Evolutionary conservation across 192 early-diverging fungal species (phyloP).

Genomic region (Cladochytrium replicatum): DNA sequence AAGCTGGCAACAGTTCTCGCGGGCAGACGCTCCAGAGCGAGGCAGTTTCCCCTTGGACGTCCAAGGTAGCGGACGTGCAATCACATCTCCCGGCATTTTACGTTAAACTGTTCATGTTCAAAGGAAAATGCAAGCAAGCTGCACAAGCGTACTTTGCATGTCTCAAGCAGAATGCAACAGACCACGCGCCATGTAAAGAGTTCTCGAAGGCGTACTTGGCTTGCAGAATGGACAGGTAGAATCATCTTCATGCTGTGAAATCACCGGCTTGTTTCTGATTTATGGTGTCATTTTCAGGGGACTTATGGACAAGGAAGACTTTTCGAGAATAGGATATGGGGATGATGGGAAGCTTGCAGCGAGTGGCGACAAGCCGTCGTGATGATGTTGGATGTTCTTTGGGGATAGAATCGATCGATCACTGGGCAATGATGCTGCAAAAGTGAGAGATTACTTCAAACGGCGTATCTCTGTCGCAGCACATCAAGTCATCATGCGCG

Average conservation of each 20-base stretch:
- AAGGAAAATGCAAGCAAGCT: slow-evolving; percentile 72
- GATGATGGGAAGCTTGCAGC: slow-evolving; percentile 23
- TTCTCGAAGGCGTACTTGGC: slow-evolving; percentile 72
- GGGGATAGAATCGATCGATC: too few species aligned
- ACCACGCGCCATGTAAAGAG: slow-evolving; percentile 57
- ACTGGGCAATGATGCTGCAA: too few species aligned
- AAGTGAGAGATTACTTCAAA: too few species aligned
- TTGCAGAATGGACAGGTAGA: slow-evolving; percentile 85
- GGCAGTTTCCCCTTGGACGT: slow-evolving; percentile 90
- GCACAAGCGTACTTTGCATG: slow-evolving; percentile 76
- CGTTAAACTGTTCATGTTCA: neutral
- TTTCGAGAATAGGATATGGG: slow-evolving; percentile 60
- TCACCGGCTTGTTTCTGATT: neutral
- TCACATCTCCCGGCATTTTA: neutral
- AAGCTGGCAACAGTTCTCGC: slow-evolving; percentile 36
- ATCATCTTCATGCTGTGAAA: neutral
- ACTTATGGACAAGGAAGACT: slow-evolving; percentile 56
- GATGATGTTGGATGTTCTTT: too few species aligned
- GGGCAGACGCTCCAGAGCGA: slow-evolving; percentile 64
- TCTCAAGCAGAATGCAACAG: slow-evolving; percentile 58
- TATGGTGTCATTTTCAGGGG: slow-evolving; percentile 33
- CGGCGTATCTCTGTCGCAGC: too few species aligned
- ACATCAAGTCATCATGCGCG: too few species aligned
- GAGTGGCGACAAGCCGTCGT: slow-evolving; percentile 1
- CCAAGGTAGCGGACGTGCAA: slow-evolving; percentile 33